Base-by-base conservation (phyloP, 352 stramenopile species). In the Phytophthora citrophthora region DNA sequence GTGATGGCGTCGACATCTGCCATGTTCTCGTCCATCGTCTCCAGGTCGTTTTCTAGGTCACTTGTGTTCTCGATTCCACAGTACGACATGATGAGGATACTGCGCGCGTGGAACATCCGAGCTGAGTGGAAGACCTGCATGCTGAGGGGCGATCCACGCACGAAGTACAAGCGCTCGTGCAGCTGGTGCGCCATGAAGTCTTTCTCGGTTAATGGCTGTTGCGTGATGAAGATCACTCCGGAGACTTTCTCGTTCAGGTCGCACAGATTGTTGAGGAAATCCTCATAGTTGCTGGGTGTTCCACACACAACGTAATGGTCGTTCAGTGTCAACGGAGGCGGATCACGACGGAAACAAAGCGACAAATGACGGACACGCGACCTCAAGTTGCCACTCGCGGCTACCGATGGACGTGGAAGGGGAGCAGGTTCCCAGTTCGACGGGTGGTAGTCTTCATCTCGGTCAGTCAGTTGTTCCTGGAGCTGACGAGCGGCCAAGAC, bases 1-100 rank as follows among this genome's bases (percentile, higher is more conserved):
- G 82, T 93, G 55, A 93, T 93, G 0, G 82, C 83, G 20, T 93
- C 82, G 4, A 90, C 81, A 26, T 91, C 82, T 1, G 79, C 79
- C 79, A 91, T 91, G 49, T 93, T 88, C 44, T 91, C 82, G 45
- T 91, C 82, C 49, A 75, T 71, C 1, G 70, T 69, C 43, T 81
- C 80, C 2, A 65, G 56, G 10, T 76, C 60, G 3, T 50, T 64
- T 5, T 74, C 68, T 7, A 60, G 29, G 5, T 77, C 61, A 8
- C 69, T 61, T 2, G 74, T 76, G 20, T 62, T 81, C 13, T 78
- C 75, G 11, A 77, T 68, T 9, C 77, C 79, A 36, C 79, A 90
- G 41, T 86, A 89, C 26, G 79, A 77, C 55, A 88, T 77, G 60
- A 93, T 91, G 29, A 93, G 69, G 43, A 93, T 90, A 27, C 82